phyloP scores from a whole-genome alignment of 306 rosid species.

The Rosa rugosa region DNA sequence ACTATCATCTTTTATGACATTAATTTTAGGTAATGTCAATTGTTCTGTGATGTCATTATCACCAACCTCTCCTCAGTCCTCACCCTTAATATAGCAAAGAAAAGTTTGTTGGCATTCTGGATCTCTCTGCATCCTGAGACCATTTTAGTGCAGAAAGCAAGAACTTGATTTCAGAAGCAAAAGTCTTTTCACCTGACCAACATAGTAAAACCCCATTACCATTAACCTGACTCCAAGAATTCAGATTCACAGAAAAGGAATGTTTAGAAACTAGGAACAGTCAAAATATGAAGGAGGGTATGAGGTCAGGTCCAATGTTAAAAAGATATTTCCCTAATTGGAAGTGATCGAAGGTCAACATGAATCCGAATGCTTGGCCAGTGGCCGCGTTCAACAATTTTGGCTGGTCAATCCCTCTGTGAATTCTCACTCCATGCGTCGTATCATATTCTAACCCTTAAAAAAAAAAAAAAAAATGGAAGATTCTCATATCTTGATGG shows the following conservation, averaged over 20 bases:
- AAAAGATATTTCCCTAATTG: neutral
- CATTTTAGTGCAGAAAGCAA: neutral
- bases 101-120: neutral
- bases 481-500: neutral
- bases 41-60: neutral
- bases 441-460: neutral
- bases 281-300: neutral
- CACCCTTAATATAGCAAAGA: neutral
- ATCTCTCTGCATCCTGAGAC: neutral
- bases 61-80: neutral
- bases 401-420: neutral
- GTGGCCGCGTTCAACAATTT: neutral
- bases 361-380: neutral
- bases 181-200: neutral
- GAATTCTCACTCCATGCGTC: neutral
- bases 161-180: neutral
- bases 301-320: neutral
- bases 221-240: neutral
- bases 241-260: neutral
- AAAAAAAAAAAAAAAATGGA: neutral
- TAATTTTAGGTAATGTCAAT: neutral
- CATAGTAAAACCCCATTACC: neutral
- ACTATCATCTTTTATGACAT: neutral
- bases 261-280: neutral
- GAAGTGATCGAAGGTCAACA: neutral